Evolutionary conservation across 164 flowering plant genomes (phyloP).

Genomic region (Chimonanthus praecox): DNA sequence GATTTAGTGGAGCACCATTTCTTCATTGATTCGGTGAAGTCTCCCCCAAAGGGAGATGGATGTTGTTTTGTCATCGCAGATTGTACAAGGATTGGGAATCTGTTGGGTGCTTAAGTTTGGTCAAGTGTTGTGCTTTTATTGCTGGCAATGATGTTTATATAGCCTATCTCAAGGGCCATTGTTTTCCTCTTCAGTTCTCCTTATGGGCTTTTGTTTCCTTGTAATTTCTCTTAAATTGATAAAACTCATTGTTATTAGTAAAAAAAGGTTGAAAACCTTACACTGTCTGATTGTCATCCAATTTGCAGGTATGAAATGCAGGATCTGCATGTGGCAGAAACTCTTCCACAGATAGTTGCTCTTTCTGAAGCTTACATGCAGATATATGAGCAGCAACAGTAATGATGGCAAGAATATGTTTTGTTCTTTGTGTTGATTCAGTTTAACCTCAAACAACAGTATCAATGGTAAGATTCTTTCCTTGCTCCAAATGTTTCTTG

Average conservation of each 20-base stretch:
- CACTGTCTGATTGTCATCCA: background rate
- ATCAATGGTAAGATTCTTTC: background rate
- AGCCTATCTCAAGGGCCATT: too few species aligned
- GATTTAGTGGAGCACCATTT: background rate
- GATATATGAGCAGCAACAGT: constrained; percentile 91
- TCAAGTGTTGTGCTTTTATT: too few species aligned
- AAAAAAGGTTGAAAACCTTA: background rate
- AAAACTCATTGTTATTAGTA: too few species aligned
- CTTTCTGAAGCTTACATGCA: constrained; percentile 97
- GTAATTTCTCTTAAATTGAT: too few species aligned
- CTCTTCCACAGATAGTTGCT: constrained; percentile 98
- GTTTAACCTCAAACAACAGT: background rate
- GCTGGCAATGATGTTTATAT: too few species aligned
- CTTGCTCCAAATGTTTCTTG: background rate
- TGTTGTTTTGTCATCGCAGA: too few species aligned
- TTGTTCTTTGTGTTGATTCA: background rate
- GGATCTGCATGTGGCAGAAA: constrained; percentile 93
- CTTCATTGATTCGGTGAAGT: background rate
- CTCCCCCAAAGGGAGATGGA: background rate
- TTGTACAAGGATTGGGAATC: too few species aligned
- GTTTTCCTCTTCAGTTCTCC: too few species aligned
- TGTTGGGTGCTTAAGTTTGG: too few species aligned
- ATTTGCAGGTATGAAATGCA: constrained; percentile 92
- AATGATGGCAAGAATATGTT: constrained; percentile 12
- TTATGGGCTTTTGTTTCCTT: too few species aligned